Evolutionary conservation across 176 grass and related monocot genomes (phyloP), one percentile per base, ranked within the genome.

Genomic region (Avena sativa): DNA sequence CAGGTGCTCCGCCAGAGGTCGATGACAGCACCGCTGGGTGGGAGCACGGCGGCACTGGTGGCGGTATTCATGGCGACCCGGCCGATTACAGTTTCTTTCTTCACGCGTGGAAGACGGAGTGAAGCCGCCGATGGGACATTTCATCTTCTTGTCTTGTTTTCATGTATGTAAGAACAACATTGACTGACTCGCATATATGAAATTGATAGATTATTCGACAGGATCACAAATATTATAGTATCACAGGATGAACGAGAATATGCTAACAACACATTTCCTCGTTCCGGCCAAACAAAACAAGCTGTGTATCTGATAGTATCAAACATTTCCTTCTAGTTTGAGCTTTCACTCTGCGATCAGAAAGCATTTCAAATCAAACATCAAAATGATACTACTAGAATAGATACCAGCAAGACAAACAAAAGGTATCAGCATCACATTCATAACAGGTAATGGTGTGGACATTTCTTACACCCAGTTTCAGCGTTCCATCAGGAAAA

Each of bases 31-130:
- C 16, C 30, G 7, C 49, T 11, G 73, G 32, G 57, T 78, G 71
- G 17, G 64, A 80, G 15, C 48, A 38, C 11, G 66, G 84, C 8
- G 59, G 84, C 4, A 85, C 32, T 0, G 32, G 0, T 0, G 32
- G 81, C 47, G 88, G 50, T 15, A 76, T 78, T 21, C 44, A 77
- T 2, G 67, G 82, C 6, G 86, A 88, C 32, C 77, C n/a, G n/a
- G 57, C 65, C n/a, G 94, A 89, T 15, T 98, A 96, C 77, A 96
- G 85, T 48, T 96, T 94, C 92, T 94, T 94, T 76, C 91, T 99
- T 23, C 89, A 94, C 28, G 94, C 97, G 36, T 98, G 93, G 97
- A 94, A 85, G 86, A 91, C 86, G 43, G 97, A 98, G 59, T 98
- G 87, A 98, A 9, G 49, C 21, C 9, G 49, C 21, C 9, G 48